phyloP scores from a whole-genome alignment of 2,329 filamentous ascomycete species.

The Nemania bipapillata region DNA sequence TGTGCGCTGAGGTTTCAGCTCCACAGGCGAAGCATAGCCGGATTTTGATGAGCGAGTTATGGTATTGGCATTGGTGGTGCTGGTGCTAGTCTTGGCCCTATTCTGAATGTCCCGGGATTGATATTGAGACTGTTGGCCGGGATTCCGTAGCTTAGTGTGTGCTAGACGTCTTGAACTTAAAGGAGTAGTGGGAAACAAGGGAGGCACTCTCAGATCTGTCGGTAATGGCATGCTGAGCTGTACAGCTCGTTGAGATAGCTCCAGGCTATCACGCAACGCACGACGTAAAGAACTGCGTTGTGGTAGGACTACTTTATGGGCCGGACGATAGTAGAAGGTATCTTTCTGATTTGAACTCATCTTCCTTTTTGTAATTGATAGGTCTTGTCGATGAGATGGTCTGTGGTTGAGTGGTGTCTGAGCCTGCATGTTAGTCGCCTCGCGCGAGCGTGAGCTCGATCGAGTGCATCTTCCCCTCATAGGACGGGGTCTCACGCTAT shows the following conservation, averaged over 20 bases:
- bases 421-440: background rate
- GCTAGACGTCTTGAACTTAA: background rate
- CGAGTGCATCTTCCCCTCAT: background rate
- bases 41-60: background rate
- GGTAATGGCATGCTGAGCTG: background rate
- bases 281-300: conserved; percentile 41
- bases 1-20: conserved; percentile 17
- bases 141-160: background rate
- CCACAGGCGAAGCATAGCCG: background rate
- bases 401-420: background rate
- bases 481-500: too few relatives aligned
- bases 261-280: conserved; percentile 27
- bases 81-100: background rate
- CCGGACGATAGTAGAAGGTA: background rate
- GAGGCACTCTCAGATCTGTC: background rate
- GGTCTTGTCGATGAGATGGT: background rate
- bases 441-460: background rate
- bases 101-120: background rate
- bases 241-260: background rate
- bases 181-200: background rate
- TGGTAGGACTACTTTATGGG: background rate
- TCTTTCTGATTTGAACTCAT: background rate
- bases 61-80: background rate
- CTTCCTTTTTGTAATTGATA: background rate
- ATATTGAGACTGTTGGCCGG: background rate